phyloP scores from a whole-genome alignment of 176 grass and related monocot genomes.

The maize (Zea mays) region Zm-B73-REFERENCE-NAM-5.0 NC_050096.1:236630001-236630500 shows the following conservation, averaged over 20 bases:
- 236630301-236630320: background rate
- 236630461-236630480: background rate
- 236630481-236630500: background rate
- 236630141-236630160: background rate
- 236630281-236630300: background rate
- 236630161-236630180: background rate
- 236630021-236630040: constrained; percentile 49
- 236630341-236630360: background rate
- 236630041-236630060: constrained; percentile 74
- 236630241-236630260: background rate
- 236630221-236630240: constrained; percentile 66
- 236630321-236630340: background rate
- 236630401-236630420: background rate
- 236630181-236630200: constrained; percentile 1
- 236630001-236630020: background rate
- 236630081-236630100: constrained; percentile 83
- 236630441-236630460: background rate
- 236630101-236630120: constrained; percentile 74
- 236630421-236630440: background rate
- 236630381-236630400: background rate
- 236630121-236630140: constrained; percentile 9
- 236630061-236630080: constrained; percentile 85
- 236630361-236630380: background rate
- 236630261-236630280: background rate
- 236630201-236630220: constrained; percentile 62